Percentiles rank a stretch among this genome's conserved stretches.
These are phyloP conservation scores for Logfia minima DNA, from an alignment of 129 eudicot species.

Conservation along the genomic window DNA sequence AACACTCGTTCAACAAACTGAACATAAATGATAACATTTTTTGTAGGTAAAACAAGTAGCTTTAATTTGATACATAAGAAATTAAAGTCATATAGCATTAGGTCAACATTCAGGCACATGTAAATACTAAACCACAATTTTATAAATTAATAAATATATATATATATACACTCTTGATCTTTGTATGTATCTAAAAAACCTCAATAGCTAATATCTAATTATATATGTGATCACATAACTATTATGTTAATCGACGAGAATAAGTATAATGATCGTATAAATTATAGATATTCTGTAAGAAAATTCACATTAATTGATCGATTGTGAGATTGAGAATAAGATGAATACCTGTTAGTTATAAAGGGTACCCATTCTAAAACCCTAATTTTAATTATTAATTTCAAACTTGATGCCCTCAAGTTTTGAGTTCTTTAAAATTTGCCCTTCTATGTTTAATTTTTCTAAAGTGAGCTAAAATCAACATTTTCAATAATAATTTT, in stretches of 20 bases:
- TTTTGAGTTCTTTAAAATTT: not conserved
- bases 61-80: too few species aligned
- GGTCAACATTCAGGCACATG: too few species aligned
- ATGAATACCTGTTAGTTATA: conserved; percentile 21
- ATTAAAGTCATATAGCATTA: too few species aligned
- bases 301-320: not conserved
- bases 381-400: not conserved
- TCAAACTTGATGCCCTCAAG: not conserved
- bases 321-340: not conserved
- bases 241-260: not conserved
- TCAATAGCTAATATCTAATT: not conserved
- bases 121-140: too few species aligned
- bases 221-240: not conserved
- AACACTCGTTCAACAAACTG: too few species aligned
- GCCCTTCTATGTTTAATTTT: not conserved
- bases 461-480: not conserved
- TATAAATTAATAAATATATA: not conserved
- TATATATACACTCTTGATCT: not conserved
- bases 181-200: not conserved
- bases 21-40: too few species aligned
- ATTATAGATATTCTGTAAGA: not conserved
- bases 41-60: too few species aligned
- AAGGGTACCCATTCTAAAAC: conserved; percentile 28
- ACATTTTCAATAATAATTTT: too few species aligned
- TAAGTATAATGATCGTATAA: too few species aligned